Evolutionary conservation across 2,329 filamentous ascomycete genomes (phyloP), one percentile per base, ranked within the genome.

Genomic region (Neofusicoccum kwambonambiense): DNA sequence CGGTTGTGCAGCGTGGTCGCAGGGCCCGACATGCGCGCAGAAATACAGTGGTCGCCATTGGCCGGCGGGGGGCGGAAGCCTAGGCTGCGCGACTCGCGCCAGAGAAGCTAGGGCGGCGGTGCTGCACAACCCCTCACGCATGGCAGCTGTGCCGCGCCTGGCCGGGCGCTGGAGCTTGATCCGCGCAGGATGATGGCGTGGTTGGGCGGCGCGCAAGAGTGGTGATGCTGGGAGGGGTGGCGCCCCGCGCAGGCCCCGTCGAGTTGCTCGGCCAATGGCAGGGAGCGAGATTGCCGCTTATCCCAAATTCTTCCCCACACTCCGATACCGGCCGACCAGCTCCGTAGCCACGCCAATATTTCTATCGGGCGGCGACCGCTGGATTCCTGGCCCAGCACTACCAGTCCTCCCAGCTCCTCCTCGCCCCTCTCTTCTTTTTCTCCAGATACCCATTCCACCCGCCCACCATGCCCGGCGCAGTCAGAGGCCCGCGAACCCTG

Each of bases 401-500:
- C 27, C 44, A 41, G 15, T 58, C 27, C 35, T 58, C 50, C 41
- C 57, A 50, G 45, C n/a, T 39, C 50, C 52, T 52, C 34, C 35
- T 57, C 22, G n/a, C 61, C 27, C 47, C 27, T 27, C 27, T 60
- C 42, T 39, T 35, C 42, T 62, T 42, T 71, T 72, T 61, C 68
- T 64, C 70, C 69, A 57, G 17, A 65, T 49, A 65, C 51, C 61
- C 54, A 64, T 50, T 45, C 66, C 39, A 62, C 41, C 3, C 27
- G 35, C 5, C 45, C 83, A 87, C 78, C 72, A 96, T 96, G 92
- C 92, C 92, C 76, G 86, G 84, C 75, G 87, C 86, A 71, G 88
- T 90, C 71, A 83, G 84, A 77, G 85, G 84, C 69, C 92, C 91
- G 64, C 89, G 89, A 80, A 97, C 93, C 72, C 86, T 97, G 75